Evolutionary conservation across 2,329 filamentous ascomycete genomes (phyloP), one percentile per base, ranked within the genome.

Genomic region (Blastomyces emzantsi): DNA sequence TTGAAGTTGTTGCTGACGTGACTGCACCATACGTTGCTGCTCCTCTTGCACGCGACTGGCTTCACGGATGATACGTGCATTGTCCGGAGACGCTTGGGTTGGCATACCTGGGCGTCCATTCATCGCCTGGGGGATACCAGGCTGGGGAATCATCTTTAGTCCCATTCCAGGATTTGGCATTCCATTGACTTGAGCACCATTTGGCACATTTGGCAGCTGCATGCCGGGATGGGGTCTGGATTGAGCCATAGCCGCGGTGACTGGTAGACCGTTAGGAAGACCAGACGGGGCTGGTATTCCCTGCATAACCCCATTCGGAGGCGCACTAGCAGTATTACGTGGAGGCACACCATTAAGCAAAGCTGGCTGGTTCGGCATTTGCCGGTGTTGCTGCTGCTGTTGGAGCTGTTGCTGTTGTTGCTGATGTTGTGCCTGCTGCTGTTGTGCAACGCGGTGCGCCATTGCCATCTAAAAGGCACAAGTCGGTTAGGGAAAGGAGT

Each of bases 11-110:
- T 77, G 76, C 60, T 78, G 76, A 36, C 76, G 74, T 60, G 76
- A 76, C 64, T 89, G 86, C 13, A 88, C 82, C 52, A 90, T 85
- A 54, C 85, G 83, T 62, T 86, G 85, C 66, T 78, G 77, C 43
- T 60, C 57, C 65, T 79, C 76, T 70, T 80, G 79, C 41, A 81
- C 71, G 54, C 78, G 76, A 65, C 73, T 78, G 41, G 77, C 79
- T 71, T 81, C 79, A 57, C 79, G 75, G 45, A 79, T 75, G 33
- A 81, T 76, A 11, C 80, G 77, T 45, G 78, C 73, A 65, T 79
- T 79, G 62, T 81, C 78, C 4, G 79, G 76, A 43, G 77, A 77
- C 9, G 86, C 83, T 69, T 88, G 86, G 7, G 57, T 69, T 87
- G 78, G 25, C 62, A 78, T 71, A 25, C 76, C 75, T 62, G 77